A percentile compares a stretch with the other conserved stretches of the same genome.
Conservation (phyloP, 495 filamentous ascomycete genomes). For the Trypethelium eluteriae region DNA sequence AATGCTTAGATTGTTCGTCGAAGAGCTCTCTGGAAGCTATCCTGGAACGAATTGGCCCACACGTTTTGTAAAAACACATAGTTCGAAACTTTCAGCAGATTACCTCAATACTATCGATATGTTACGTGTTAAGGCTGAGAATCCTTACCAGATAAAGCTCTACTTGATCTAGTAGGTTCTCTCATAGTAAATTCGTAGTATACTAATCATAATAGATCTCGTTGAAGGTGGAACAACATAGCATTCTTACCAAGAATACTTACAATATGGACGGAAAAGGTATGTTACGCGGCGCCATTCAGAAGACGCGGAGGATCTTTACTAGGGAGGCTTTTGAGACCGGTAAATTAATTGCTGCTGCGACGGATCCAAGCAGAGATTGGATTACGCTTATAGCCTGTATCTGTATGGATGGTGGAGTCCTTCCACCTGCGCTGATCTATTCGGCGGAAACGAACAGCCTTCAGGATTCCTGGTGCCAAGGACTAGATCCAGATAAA, state of each 20-base stretch:
- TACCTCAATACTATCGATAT: not conserved
- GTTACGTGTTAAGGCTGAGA: not conserved
- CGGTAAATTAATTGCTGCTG: constrained; percentile 9
- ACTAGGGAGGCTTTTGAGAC: not conserved
- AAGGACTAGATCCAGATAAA: not conserved
- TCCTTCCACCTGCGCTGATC: constrained; percentile 1
- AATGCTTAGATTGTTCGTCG: not conserved
- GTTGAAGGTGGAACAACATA: not conserved
- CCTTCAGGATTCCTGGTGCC: not conserved
- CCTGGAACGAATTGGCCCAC: not conserved
- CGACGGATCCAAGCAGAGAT: constrained; percentile 6
- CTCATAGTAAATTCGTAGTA: not conserved
- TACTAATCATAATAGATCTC: not conserved
- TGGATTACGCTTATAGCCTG: constrained; percentile 12
- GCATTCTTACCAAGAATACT: not conserved
- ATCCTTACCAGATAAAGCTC: not conserved
- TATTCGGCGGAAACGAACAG: not conserved
- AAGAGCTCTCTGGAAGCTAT: not conserved
- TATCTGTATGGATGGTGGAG: constrained; percentile 6
- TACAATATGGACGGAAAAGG: not conserved
- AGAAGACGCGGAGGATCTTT: constrained; percentile 11
- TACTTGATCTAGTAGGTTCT: not conserved
- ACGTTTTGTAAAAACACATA: not conserved
- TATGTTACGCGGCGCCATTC: not conserved
- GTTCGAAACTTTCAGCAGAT: not conserved